Base-by-base conservation (phyloP, 2,329 filamentous ascomycete genomes). In the Fusarium coffeatum region DNA sequence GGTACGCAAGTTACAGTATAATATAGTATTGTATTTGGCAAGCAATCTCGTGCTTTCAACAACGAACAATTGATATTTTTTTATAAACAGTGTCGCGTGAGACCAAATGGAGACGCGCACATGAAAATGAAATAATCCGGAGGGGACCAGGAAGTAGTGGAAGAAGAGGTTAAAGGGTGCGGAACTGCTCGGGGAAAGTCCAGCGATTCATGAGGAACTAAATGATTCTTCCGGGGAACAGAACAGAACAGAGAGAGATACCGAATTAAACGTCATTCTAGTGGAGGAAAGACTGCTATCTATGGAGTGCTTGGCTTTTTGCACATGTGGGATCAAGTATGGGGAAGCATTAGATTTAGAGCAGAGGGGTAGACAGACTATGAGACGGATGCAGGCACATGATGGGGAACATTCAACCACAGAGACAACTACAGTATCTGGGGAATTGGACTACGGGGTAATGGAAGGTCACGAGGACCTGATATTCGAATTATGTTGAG, bases 281-380 rank as follows among this genome's bases (percentile, higher is more conserved):
- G 65, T 69, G 65, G 66, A 68, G 64, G 67, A 30, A 32, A 46
- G 30, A 37, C 61, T 66, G 42, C 32, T 43, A 41, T 41, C 18
- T 63, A 37, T 55, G 18, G 34, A n/a, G 18, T 37, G 40, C 54
- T 59, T 65, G 55, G 49, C 49, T 53, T 53, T 53, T 53, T 22
- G 34, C 67, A 50, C 45, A 64, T 60, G 68, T 71, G 64, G 68
- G 64, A 71, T 71, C 68, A 53, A 65, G 59, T 65, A 71, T 71
- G 68, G 68, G 68, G 68, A 71, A 71, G 53, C 46, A 55, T 67
- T 30, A 15, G 28, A 30, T 30, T 56, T 56, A 66, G 47, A 34
- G 22, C 28, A 49, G 46, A 59, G 55, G 64, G 68, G 57, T 55
- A 43, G 22, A 48, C 34, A 43, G 22, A 48, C 34, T 37, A 37